Evolutionary conservation across 371 early-diverging fungal species (phyloP).

Genomic region (Mucor racemosus): DNA sequence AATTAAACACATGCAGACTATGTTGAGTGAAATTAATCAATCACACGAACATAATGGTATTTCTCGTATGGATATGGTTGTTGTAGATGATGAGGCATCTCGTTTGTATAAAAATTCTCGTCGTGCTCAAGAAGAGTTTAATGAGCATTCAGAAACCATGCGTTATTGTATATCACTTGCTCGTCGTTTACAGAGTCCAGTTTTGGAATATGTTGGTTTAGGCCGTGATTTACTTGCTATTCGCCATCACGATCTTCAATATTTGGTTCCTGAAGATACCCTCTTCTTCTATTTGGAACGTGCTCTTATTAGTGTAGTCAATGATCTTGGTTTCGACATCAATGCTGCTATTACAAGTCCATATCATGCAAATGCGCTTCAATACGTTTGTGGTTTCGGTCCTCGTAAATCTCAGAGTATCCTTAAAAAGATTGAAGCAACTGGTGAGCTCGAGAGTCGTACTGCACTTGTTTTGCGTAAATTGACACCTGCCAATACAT

Average conservation of each 20-base stretch:
- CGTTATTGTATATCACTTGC: slow-evolving; percentile 91
- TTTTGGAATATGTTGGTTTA: slow-evolving; percentile 83
- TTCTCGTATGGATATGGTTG: slow-evolving; percentile 42
- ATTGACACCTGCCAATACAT: slow-evolving; percentile 76
- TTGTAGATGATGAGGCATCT: slow-evolving; percentile 89
- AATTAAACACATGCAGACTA: slow-evolving; percentile 66
- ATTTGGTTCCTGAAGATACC: slow-evolving; percentile 72
- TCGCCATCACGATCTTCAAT: slow-evolving; percentile 79
- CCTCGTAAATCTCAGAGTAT: slow-evolving; percentile 89
- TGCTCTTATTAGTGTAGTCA: slow-evolving; percentile 88
- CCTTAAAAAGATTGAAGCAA: slow-evolving; percentile 58
- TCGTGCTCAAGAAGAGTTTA: slow-evolving; percentile 77
- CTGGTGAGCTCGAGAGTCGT: slow-evolving; percentile 65
- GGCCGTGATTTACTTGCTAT: slow-evolving; percentile 74
- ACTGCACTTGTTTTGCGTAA: slow-evolving; percentile 73
- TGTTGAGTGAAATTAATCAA: slow-evolving; percentile 61
- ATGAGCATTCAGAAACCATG: slow-evolving; percentile 66
- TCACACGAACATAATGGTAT: slow-evolving; percentile 27
- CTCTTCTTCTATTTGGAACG: slow-evolving; percentile 76
- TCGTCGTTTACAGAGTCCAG: slow-evolving; percentile 85
- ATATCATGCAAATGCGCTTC: slow-evolving; percentile 75
- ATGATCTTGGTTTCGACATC: slow-evolving; percentile 87
- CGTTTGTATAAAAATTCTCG: slow-evolving; percentile 82
- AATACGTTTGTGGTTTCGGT: slow-evolving; percentile 94
- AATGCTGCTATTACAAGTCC: slow-evolving; percentile 75